Percentiles rank a stretch among this genome's conserved stretches.
Evolutionary conservation across 306 rosid genomes (phyloP).

Genomic region (Myrica gale): DNA sequence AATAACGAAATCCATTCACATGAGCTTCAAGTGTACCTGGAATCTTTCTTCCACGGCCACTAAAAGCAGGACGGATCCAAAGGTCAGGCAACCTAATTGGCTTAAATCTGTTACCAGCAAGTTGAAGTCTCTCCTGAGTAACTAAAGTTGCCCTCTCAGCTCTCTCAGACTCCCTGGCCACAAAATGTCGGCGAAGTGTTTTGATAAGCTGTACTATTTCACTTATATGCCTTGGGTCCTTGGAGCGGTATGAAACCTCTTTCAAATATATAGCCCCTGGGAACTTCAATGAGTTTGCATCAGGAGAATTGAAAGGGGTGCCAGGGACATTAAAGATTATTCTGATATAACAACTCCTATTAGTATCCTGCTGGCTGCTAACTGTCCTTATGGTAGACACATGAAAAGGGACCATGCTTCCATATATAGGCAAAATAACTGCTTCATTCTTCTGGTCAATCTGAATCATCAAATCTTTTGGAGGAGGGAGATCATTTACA

Average conservation of each 20-base stretch:
- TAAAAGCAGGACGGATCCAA: slow-evolving; percentile 90
- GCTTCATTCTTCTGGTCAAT: slow-evolving; percentile 91
- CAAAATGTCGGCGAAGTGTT: slow-evolving; percentile 80
- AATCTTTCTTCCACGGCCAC: slow-evolving; percentile 92
- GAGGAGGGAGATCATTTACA: slow-evolving; percentile 74
- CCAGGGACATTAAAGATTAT: slow-evolving; percentile 88
- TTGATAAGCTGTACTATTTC: slow-evolving; percentile 85
- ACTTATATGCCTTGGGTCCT: slow-evolving; percentile 81
- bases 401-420: slow-evolving; percentile 92
- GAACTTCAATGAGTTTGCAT: slow-evolving; percentile 62
- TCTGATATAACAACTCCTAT: slow-evolving; percentile 52
- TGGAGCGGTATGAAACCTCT: slow-evolving; percentile 93
- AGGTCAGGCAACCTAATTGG: slow-evolving; percentile 79
- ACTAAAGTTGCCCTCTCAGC: slow-evolving; percentile 97
- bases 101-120: slow-evolving; percentile 84
- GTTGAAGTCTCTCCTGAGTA: slow-evolving; percentile 89
- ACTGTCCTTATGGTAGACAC: slow-evolving; percentile 84
- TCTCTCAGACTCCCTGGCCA: slow-evolving; percentile 89
- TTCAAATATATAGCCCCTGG: slow-evolving; percentile 79
- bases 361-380: slow-evolving; percentile 67
- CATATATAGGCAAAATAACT: slow-evolving; percentile 81
- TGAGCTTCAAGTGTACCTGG: slow-evolving; percentile 93
- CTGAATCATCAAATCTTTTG: slow-evolving; percentile 83
- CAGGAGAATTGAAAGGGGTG: slow-evolving; percentile 84
- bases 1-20: slow-evolving; percentile 81